Evolutionary conservation across 148 eudicot species (phyloP), one percentile per base, ranked within the genome.

Genomic region (Oxyria digyna): DNA sequence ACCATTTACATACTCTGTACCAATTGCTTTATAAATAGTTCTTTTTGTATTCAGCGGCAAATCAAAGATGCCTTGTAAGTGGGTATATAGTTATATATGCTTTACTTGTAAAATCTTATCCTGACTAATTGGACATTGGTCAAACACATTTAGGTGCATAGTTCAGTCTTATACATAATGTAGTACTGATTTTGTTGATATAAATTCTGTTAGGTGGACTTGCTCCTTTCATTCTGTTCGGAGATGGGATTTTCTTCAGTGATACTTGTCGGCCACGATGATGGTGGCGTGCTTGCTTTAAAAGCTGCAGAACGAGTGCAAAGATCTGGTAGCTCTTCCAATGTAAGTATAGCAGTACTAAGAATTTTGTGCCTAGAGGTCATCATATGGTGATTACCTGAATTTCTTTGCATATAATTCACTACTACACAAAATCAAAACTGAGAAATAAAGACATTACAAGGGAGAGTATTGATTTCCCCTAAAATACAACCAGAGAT

Each of bases 1-100:
- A 73, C 91, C 96, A 65, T 88, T 79, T 37, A 94, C 63, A 64
- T 43, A 73, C 67, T 84, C 85, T 17, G 90, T 78, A 48, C 84
- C 87, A 97, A 94, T 94, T 67, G 97, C 86, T 80, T 94, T 94
- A 72, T 79, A 65, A 17, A 77, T 86, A 21, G 76, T 79, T 63
- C 75, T 84, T 29, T 74, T 81, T 71, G 84, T 81, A 64, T 29
- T 78, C 59, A 94, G 78, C 5, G 97, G 97, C 83, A 94, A 77
- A 67, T 90, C 86, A 72, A 94, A 94, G 31, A 90, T 86, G 42
- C 92, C 96, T 68, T 94, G 98, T 78, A 94, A 79, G 71, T 90
- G 98, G 72, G 97, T 93, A 29, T 96, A 94, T 64, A 90, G n/a
- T n/a, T n/a, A n/a, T n/a, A n/a, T n/a, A n/a, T n/a, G n/a, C n/a